phyloP scores from a whole-genome alignment of 1,284 basidiomycete genomes.

The Marasmius fiardii region DNA sequence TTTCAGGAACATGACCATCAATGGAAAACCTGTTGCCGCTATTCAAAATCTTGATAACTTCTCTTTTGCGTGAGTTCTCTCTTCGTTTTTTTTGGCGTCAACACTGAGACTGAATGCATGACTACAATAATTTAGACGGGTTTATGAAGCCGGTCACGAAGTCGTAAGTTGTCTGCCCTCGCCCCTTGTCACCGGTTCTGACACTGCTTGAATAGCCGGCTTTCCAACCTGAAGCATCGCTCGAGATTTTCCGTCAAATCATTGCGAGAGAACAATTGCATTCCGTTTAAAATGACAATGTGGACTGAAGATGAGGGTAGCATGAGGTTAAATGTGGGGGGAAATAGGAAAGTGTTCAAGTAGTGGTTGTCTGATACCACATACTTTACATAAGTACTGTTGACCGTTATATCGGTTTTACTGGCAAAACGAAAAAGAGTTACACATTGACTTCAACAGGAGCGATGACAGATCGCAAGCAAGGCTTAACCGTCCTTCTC shows the following conservation, averaged over 20 bases:
- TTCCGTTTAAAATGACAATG: constrained; percentile 35
- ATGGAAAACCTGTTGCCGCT: constrained; percentile 47
- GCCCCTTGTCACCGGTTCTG: not conserved
- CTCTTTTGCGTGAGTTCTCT: constrained; percentile 49
- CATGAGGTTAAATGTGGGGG: too few relatives aligned
- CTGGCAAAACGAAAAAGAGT: too few relatives aligned
- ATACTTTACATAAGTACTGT: too few relatives aligned
- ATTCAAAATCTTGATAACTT: constrained; percentile 65
- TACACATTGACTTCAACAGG: too few relatives aligned
- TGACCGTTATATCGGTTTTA: too few relatives aligned
- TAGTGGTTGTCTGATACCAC: too few relatives aligned
- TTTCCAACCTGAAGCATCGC: constrained; percentile 52
- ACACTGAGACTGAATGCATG: not conserved
- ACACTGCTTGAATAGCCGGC: constrained; percentile 37
- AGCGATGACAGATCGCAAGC: too few relatives aligned
- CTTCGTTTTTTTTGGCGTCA: not conserved
- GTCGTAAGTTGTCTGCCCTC: constrained; percentile 38
- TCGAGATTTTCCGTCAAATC: constrained; percentile 57
- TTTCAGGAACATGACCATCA: constrained; percentile 57
- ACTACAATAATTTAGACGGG: constrained; percentile 45
- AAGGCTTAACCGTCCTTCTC: too few relatives aligned
- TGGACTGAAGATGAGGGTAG: too few relatives aligned
- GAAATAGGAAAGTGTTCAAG: too few relatives aligned
- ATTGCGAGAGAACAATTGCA: constrained; percentile 49
- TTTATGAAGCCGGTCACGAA: constrained; percentile 56